Conservation (phyloP, 129 eudicot species). For the Arctium lappa region DNA sequence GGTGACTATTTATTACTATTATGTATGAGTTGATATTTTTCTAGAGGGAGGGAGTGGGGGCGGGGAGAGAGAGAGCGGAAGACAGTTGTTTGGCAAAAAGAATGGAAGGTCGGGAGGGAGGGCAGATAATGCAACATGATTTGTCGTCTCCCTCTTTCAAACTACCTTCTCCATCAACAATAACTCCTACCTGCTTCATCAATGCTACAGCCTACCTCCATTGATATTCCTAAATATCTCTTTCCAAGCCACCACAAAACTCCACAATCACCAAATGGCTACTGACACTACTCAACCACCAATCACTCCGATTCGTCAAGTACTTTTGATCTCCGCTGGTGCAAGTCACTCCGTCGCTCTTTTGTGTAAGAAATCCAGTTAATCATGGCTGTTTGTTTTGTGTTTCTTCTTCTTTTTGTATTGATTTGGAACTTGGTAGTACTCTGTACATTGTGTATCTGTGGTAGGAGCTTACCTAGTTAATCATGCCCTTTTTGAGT, state of each 20-base stretch:
- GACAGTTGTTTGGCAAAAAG: neutral
- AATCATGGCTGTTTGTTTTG: neutral
- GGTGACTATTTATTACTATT: neutral
- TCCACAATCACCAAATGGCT: conserved; percentile 12
- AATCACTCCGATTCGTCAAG: conserved; percentile 33
- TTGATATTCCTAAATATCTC: neutral
- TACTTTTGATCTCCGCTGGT: conserved; percentile 78
- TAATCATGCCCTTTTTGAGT: neutral
- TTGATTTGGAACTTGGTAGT: neutral
- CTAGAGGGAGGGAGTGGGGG: no score
- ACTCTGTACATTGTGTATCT: neutral
- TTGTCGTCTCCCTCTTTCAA: neutral
- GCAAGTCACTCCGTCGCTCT: conserved; percentile 97
- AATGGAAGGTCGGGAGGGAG: neutral
- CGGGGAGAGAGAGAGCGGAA: neutral
- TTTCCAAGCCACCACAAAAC: neutral
- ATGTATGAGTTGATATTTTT: neutral
- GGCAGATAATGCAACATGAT: neutral
- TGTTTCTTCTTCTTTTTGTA: neutral
- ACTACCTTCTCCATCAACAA: neutral
- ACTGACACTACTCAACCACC: neutral
- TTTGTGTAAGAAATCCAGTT: conserved; percentile 49
- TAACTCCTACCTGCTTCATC: neutral
- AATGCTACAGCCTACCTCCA: conserved; percentile 2
- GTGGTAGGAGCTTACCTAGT: neutral